Conservation (phyloP, 768 basidiomycete species). For the Hypholoma fasciculare region DNA sequence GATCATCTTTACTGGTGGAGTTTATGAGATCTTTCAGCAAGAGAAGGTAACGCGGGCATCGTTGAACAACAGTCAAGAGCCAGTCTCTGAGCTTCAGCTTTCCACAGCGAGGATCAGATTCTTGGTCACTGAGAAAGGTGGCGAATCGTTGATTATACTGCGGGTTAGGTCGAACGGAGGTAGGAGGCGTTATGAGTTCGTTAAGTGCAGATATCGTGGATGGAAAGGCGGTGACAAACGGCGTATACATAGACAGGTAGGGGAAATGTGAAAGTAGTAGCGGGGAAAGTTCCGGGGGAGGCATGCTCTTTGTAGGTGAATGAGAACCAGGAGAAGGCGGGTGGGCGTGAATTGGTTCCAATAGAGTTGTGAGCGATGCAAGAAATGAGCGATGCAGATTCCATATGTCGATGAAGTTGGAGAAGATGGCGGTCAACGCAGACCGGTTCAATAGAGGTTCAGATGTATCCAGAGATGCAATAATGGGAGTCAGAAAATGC, state of each 20-base stretch:
- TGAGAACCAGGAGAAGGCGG: constrained; percentile 2
- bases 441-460: constrained; percentile 69
- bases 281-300: constrained; percentile 32
- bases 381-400: constrained; percentile 81
- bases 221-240: constrained; percentile 80
- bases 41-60: constrained; percentile 85
- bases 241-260: constrained; percentile 84
- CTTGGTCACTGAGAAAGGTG: constrained; percentile 61
- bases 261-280: constrained; percentile 81
- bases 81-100: constrained; percentile 81
- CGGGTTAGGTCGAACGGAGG: constrained; percentile 35
- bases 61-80: constrained; percentile 84
- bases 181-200: constrained; percentile 47
- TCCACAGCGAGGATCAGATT: constrained; percentile 68
- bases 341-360: constrained; percentile 22
- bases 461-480: constrained; percentile 68
- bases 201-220: constrained; percentile 59
- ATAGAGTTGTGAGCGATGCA: constrained; percentile 51
- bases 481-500: constrained; percentile 84
- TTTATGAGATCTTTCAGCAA: constrained; percentile 78
- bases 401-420: constrained; percentile 92
- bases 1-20: constrained; percentile 63
- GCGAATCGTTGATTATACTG: constrained; percentile 57
- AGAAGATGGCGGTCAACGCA: constrained; percentile 74
- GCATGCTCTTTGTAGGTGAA: constrained; percentile 8